Evolutionary conservation across 176 grass and related monocot genomes (phyloP), one percentile per base, ranked within the genome.

Genomic region (Oryza meridionalis): DNA sequence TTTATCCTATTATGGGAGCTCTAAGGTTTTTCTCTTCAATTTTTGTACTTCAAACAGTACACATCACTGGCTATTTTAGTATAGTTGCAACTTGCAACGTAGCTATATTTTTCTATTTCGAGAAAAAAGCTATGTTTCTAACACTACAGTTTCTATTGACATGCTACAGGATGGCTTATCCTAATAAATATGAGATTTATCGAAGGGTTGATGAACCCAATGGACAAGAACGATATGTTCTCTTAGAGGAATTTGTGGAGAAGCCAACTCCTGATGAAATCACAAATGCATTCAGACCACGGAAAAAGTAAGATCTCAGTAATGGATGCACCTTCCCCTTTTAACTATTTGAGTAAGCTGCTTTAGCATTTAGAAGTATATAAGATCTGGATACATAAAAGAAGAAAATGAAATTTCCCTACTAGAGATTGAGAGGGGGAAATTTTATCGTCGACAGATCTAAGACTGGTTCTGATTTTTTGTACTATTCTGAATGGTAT

Each of bases 1-100:
- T 93, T 79, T 98, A 91, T 91, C 95, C 95, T 75, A 93, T 98
- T n/a, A 94, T 94, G 95, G 95, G 90, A 19, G 90, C 95, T 88
- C 84, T 98, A 88, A 94, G 92, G 95, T 98, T 61, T 77, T 44
- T 31, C 11, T 59, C 21, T 78, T 42, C 14, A 73, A 65, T 11
- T 86, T 70, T 45, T 83, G 9, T 21, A 77, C 44, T 68, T 79
- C 17, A 45, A 70, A 21, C 75, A n/a, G 32, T 24, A 44, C 64
- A 71, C 22, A 22, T 81, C 16, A 68, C 22, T 83, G 82, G 17
- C 35, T 89, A 38, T 4, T 63, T 19, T 67, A 62, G 37, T 49
- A 31, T 31, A 84, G 14, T 63, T 40, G 32, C 19, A 25, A 51
- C 61, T 63, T 40, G 32, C 19, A 25, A 51, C 49, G 45, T 74